Evolutionary conservation across 495 filamentous ascomycete species (phyloP).

Genomic region (Penicillium nucicola): DNA sequence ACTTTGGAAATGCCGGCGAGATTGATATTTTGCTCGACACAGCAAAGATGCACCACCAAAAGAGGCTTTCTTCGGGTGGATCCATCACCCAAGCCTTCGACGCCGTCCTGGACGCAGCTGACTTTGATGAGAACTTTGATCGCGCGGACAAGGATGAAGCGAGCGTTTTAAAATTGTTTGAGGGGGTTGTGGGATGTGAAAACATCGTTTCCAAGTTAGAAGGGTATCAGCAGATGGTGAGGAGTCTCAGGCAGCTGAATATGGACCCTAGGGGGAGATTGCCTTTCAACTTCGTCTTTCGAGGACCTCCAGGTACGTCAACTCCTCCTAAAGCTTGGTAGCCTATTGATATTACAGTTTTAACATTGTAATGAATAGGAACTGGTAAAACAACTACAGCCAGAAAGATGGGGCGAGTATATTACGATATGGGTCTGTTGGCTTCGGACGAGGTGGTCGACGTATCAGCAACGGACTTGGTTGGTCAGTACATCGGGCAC

Average conservation of each 20-base stretch:
- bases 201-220: constrained; percentile 55
- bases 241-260: constrained; percentile 41
- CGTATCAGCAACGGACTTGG: constrained; percentile 58
- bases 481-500: constrained; percentile 54
- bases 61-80: constrained; percentile 31
- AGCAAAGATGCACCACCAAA: constrained; percentile 59
- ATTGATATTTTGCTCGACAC: constrained; percentile 62
- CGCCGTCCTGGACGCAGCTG: constrained; percentile 51
- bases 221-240: constrained; percentile 56
- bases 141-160: constrained; percentile 42
- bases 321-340: neutral
- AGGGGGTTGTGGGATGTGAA: constrained; percentile 66
- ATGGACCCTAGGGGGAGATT: constrained; percentile 58
- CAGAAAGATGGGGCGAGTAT: constrained; percentile 67
- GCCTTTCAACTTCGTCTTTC: constrained; percentile 62
- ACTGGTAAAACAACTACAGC: constrained; percentile 77
- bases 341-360: too few relatives aligned
- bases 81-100: constrained; percentile 22
- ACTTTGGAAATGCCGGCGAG: constrained; percentile 57
- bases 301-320: constrained; percentile 58
- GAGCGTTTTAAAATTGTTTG: constrained; percentile 58
- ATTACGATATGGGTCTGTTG: constrained; percentile 68
- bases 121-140: constrained; percentile 68
- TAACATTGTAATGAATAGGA: too few relatives aligned
- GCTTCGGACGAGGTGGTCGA: constrained; percentile 53